Percentiles rank a stretch among this genome's conserved stretches.
phyloP scores from a whole-genome alignment of 2,329 filamentous ascomycete species.

The Fusarium nanum region DNA sequence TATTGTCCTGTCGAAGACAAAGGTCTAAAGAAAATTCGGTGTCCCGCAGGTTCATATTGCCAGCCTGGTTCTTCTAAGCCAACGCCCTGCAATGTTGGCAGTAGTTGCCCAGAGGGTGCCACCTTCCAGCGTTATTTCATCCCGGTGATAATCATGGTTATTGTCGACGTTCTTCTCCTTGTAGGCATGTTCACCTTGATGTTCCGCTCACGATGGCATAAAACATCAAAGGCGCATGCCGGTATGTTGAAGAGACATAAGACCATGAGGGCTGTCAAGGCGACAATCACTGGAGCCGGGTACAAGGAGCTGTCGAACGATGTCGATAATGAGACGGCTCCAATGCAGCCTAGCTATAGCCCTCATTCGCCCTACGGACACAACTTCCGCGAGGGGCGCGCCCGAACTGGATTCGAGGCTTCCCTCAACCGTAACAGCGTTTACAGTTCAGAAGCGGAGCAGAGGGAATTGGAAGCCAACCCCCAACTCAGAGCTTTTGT shows the following conservation, averaged over 20 bases:
- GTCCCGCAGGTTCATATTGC: conserved; percentile 63
- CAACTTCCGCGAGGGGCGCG: conserved; percentile 27
- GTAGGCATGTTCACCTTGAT: conserved; percentile 45
- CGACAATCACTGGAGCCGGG: conserved; percentile 44
- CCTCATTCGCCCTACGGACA: conserved; percentile 26
- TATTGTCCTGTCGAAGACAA: conserved; percentile 58
- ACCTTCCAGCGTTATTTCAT: conserved; percentile 56
- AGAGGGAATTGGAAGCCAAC: conserved; percentile 32
- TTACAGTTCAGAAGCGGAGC: conserved; percentile 41
- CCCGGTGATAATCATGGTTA: conserved; percentile 56
- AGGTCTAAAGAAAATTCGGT: conserved; percentile 55
- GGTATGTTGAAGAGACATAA: conserved; percentile 35
- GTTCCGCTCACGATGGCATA: conserved; percentile 34
- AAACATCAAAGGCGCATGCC: conserved; percentile 25
- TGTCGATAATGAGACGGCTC: conserved; percentile 52
- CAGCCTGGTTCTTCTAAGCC: conserved; percentile 61
- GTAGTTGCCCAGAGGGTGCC: conserved; percentile 59
- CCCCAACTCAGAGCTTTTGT: conserved; percentile 62
- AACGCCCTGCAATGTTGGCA: conserved; percentile 59
- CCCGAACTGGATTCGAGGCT: conserved; percentile 53
- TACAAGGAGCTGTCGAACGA: conserved; percentile 52
- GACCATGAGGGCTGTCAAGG: conserved; percentile 48
- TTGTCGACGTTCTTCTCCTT: conserved; percentile 57
- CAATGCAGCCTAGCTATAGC: conserved; percentile 49
- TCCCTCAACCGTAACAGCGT: conserved; percentile 50